Conservation (phyloP, 1,284 basidiomycete genomes). For the Trichosporon inkin region DNA sequence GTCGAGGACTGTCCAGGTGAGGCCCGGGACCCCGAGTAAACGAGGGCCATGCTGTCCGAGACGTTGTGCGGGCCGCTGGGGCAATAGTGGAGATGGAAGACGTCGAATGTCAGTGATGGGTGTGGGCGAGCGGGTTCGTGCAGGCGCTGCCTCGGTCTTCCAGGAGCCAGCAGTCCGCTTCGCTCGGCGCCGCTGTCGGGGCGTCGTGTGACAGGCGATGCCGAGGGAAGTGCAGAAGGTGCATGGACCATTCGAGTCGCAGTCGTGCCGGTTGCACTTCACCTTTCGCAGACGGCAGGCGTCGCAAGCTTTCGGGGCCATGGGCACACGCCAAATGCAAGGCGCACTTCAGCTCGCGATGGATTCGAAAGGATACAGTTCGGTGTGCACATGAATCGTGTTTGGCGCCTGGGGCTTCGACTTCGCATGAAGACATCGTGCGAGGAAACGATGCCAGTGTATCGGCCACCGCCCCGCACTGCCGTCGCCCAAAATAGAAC, state of each 20-base stretch:
- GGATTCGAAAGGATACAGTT: too few relatives aligned
- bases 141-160: neutral
- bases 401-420: too few relatives aligned
- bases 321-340: too few relatives aligned
- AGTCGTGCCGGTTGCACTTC: neutral
- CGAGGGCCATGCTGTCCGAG: neutral
- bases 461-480: too few relatives aligned
- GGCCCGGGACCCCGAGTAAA: conserved; percentile 12
- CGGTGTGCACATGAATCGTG: too few relatives aligned
- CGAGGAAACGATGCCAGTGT: too few relatives aligned
- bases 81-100: neutral
- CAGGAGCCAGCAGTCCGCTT: neutral
- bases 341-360: too few relatives aligned
- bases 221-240: conserved; percentile 15
- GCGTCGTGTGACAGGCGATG: conserved; percentile 7
- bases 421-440: too few relatives aligned
- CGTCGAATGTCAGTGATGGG: neutral
- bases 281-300: conserved; percentile 15
- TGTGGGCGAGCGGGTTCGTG: neutral
- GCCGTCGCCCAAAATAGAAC: too few relatives aligned
- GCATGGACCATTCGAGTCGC: neutral
- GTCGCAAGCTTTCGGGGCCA: conserved; percentile 7
- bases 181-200: conserved; percentile 10
- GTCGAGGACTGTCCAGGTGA: conserved; percentile 13
- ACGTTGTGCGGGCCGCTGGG: neutral